These are phyloP conservation scores for Diaporthe velutina DNA, from an alignment of 2,329 filamentous ascomycete genomes.

Conservation along the genomic window DNA sequence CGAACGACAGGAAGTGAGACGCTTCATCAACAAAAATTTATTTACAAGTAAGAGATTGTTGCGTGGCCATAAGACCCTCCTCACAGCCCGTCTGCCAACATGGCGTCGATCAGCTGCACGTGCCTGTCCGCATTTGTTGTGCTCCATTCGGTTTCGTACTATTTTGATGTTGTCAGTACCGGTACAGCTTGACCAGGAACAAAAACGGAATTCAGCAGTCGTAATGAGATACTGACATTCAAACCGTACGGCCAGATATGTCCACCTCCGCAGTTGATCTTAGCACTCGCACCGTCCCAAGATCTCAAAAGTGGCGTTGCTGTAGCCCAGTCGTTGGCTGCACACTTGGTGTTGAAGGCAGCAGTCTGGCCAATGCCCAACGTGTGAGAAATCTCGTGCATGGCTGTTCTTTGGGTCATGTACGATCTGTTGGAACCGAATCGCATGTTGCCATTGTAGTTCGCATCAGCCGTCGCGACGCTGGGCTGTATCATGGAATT, in stretches of 20 bases:
- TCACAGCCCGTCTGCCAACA: slow-evolving; percentile 57
- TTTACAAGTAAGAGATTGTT: neutral
- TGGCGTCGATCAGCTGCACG: slow-evolving; percentile 57
- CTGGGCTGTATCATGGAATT: slow-evolving; percentile 46
- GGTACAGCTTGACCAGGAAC: neutral
- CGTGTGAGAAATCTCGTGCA: slow-evolving; percentile 63
- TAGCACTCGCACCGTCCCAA: slow-evolving; percentile 54
- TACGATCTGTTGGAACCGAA: slow-evolving; percentile 59
- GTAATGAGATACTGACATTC: slow-evolving; percentile 42
- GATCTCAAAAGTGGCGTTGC: slow-evolving; percentile 55
- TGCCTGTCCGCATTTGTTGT: slow-evolving; percentile 59
- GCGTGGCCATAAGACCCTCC: neutral
- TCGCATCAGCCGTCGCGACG: slow-evolving; percentile 60
- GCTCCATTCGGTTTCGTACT: slow-evolving; percentile 58
- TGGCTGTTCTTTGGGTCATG: slow-evolving; percentile 62
- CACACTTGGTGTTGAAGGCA: slow-evolving; percentile 55
- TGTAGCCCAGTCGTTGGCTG: slow-evolving; percentile 55
- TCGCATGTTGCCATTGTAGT: slow-evolving; percentile 60
- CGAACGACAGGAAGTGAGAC: neutral
- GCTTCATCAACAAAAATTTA: neutral
- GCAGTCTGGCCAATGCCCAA: slow-evolving; percentile 60
- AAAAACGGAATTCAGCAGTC: neutral
- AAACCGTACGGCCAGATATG: slow-evolving; percentile 58
- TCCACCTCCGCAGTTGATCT: slow-evolving; percentile 55
- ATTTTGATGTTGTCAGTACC: neutral